Base-by-base conservation (phyloP, 2,329 filamentous ascomycete genomes). In the Pezicula rhizophila region DNA sequence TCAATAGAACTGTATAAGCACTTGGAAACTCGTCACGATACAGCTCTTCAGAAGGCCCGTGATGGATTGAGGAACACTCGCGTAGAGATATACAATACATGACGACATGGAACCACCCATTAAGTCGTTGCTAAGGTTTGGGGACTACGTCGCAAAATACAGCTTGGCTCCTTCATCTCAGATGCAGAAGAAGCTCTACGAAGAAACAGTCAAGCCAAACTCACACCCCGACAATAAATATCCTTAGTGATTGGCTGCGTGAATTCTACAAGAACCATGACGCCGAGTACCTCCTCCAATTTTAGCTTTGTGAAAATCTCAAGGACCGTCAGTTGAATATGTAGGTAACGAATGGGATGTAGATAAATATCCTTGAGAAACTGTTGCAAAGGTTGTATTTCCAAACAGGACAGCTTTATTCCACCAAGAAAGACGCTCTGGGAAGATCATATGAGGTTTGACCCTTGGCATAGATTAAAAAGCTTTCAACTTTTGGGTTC, bases 91-190 rank as follows among this genome's bases (percentile, higher is more conserved):
- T 23, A 23, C 23, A 23, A 5, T 23, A 23, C 23, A 23, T 23
- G 23, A 23, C 6, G 23, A 23, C 23, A 7, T 23, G 23, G 23
- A 23, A 23, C 23, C 6, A 23, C 23, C 6, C 23, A 23, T 23
- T 23, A 7, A 23, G 3, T 23, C 6, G 23, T 23, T 23, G 6
- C 23, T 23, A 7, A 23, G 4, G 18, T 75, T 71, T 51, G 72
- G 72, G 17, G 64, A 70, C 45, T 73, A 73, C 49, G 66, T 75
- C 2, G 65, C 67, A 45, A 77, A 76, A 52, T 75, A 73, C 52
- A 67, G 66, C 46, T 64, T 76, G 25, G 66, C 73, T 5, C 73
- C 72, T 0, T 66, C 62, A 12, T 60, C 61, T 2, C 61, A 68
- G 4, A 69, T 64, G 2, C 69, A 74, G 55, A 64, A 64, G 42